A percentile compares a stretch with the other conserved stretches of the same genome.
Evolutionary conservation across 169 alveolate genomes (phyloP).

Genomic region (Eimeria sp.): DNA sequence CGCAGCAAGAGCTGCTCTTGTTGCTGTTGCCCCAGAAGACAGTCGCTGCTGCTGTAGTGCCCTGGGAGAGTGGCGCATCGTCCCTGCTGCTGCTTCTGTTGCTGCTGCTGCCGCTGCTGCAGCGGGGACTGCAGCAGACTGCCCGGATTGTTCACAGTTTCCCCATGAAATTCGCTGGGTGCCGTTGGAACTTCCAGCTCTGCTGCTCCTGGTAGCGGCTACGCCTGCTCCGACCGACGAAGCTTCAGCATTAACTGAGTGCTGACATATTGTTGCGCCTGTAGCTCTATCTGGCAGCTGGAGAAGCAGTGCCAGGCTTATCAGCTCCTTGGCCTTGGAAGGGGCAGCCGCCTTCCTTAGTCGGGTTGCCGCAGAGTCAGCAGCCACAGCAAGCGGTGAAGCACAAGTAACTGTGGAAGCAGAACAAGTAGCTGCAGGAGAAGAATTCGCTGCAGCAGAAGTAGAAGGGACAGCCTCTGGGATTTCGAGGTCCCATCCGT

Average conservation of each 20-base stretch:
- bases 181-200: slow-evolving; percentile 30
- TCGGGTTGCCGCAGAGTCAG: not conserved
- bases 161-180: not conserved
- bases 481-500: not conserved
- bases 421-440: not conserved
- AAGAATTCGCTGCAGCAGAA: not conserved
- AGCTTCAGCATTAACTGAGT: not conserved
- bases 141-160: not conserved
- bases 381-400: not conserved
- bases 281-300: slow-evolving; percentile 18
- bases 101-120: slow-evolving; percentile 73
- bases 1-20: slow-evolving; percentile 21
- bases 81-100: slow-evolving; percentile 32
- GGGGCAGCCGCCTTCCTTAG: not conserved
- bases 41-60: slow-evolving; percentile 1
- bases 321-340: slow-evolving; percentile 49
- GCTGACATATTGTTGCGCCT: not conserved
- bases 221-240: not conserved
- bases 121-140: not conserved
- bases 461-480: not conserved
- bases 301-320: slow-evolving; percentile 4
- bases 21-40: not conserved
- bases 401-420: not conserved
- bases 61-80: slow-evolving; percentile 52
- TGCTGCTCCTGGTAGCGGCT: not conserved